These are phyloP conservation scores for Sesbania bispinosa DNA, from an alignment of 306 rosid genomes.

Conservation along the genomic window DNA sequence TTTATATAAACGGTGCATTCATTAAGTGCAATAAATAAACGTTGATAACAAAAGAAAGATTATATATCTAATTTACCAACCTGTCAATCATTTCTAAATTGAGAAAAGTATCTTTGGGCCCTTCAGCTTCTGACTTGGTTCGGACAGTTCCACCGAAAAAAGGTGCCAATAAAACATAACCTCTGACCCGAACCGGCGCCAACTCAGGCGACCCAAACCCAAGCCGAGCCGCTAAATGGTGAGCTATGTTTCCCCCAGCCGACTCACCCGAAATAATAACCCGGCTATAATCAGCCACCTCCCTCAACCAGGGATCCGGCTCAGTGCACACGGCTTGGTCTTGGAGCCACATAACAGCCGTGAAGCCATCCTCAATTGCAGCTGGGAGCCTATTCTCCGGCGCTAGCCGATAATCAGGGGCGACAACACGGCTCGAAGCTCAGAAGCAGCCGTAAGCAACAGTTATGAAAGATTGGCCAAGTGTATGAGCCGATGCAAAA, in stretches of 20 bases:
- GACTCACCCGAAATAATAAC: conserved; percentile 83
- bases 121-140: conserved; percentile 61
- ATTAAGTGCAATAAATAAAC: too few species aligned
- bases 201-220: conserved; percentile 46
- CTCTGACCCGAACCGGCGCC: conserved; percentile 54
- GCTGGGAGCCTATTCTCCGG: conserved; percentile 77
- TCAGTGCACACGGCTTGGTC: conserved; percentile 41
- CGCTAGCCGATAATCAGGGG: conserved; percentile 79
- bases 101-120: conserved; percentile 75
- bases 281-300: conserved; percentile 56
- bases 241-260: conserved; percentile 80
- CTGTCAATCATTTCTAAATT: conserved; percentile 79
- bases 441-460: conserved; percentile 58
- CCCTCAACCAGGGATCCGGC: conserved; percentile 60
- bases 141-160: conserved; percentile 68
- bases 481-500: conserved; percentile 91
- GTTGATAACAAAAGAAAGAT: neutral
- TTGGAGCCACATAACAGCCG: conserved; percentile 71
- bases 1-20: too few species aligned
- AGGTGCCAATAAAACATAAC: conserved; percentile 73
- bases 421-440: conserved; percentile 51
- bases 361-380: conserved; percentile 64
- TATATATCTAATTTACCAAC: conserved; percentile 24
- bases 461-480: conserved; percentile 87
- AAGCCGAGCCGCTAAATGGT: conserved; percentile 54